Base-by-base conservation (phyloP, 495 filamentous ascomycete genomes). In the Daldinia loculata region DNA sequence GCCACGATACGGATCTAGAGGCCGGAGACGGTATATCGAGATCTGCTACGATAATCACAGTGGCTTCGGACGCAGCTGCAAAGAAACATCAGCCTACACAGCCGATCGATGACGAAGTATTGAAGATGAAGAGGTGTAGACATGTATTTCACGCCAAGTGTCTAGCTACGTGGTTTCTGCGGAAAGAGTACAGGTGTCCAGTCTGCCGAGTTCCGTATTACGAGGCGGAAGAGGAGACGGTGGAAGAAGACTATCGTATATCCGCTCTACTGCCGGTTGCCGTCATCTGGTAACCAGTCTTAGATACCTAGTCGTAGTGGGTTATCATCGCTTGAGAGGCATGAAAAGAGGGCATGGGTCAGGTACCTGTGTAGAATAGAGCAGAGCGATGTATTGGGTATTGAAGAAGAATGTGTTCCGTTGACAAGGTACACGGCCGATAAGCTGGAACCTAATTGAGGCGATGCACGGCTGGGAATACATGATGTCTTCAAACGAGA, bases 131-230 rank as follows among this genome's bases (percentile, higher is more conserved):
- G n/a, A 56, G 58, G 48, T 78, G 76, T 29, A 59, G 41, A 4
- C 76, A 78, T 19, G 4, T 61, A 4, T 78, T 76, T 52, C 74
- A 78, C 59, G 55, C 74, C 3, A 53, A 65, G 2, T 78, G 76
- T 19, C 65, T 78, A 32, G 64, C 62, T 8, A 69, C 63, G 0
- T 78, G 71, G 76, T 75, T 73, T 17, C 32, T 73, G 5, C 39
- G 39, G 27, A 57, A 61, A 22, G 56, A 71, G n/a, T 64, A 69
- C 26, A 26, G 59, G 0, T 78, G 76, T 43, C 76, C 76, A 0
- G 57, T 78, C 4, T 78, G 76, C 26, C 45, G 76, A 9, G 36
- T 22, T 2, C 29, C 32, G 5, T 77, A 71, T 36, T 75, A 70
- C 27, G 58, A 66, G 26, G 45, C n/a, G 30, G n/a, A 29, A n/a